These are phyloP conservation scores for Aureobasidium sp. DNA, from an alignment of 2,329 filamentous ascomycete species.

Conservation along the genomic window DNA sequence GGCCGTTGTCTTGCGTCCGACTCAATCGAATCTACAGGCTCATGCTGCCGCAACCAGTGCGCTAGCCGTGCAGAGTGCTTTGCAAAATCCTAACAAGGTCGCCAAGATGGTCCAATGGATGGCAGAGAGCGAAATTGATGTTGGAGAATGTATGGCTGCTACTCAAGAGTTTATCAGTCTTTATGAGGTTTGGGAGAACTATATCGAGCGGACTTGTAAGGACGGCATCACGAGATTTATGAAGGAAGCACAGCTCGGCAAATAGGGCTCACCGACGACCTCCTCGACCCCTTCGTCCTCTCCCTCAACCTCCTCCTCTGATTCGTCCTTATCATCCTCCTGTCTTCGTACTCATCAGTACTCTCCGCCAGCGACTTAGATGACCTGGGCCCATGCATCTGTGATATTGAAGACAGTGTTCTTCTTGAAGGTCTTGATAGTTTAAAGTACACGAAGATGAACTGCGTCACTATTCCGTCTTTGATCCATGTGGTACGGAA, in stretches of 20 bases:
- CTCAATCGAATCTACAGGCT: slow-evolving; percentile 40
- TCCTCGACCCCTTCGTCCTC: too few species aligned
- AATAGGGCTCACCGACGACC: not conserved
- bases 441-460: too few species aligned
- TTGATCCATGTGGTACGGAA: too few species aligned
- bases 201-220: slow-evolving; percentile 56
- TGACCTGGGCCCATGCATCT: too few species aligned
- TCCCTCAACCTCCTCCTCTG: not conserved
- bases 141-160: slow-evolving; percentile 76
- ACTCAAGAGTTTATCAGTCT: slow-evolving; percentile 87
- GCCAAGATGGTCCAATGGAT: slow-evolving; percentile 63
- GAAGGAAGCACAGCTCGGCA: slow-evolving; percentile 34
- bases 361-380: too few species aligned
- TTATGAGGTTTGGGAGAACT: slow-evolving; percentile 67
- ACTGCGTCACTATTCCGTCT: too few species aligned
- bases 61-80: slow-evolving; percentile 16
- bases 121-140: slow-evolving; percentile 76
- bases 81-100: slow-evolving; percentile 11
- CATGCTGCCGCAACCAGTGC: slow-evolving; percentile 24
- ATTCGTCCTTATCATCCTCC: too few species aligned
- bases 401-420: too few species aligned
- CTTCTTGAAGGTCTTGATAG: too few species aligned
- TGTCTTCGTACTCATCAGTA: too few species aligned
- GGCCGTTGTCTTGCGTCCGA: slow-evolving; percentile 70
- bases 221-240: slow-evolving; percentile 55